Percentiles rank a stretch among this genome's conserved stretches.
phyloP scores from a whole-genome alignment of 73 alveolate species.

The Paramecium pentaurelia region DNA sequence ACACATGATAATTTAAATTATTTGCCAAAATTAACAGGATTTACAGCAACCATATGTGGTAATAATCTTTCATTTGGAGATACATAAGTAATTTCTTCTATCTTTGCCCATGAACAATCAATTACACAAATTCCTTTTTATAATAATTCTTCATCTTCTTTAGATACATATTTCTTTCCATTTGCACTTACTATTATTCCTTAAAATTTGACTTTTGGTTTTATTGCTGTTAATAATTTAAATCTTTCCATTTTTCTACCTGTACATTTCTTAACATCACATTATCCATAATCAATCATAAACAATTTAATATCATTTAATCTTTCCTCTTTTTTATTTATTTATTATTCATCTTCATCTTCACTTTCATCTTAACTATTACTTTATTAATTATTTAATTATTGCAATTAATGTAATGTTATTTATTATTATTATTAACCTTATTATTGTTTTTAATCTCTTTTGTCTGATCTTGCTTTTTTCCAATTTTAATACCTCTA shows the following conservation, averaged over 20 bases:
- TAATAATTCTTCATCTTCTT: constrained; percentile 86
- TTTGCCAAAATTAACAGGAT: constrained; percentile 96
- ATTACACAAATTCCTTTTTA: constrained; percentile 93
- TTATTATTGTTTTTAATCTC: not conserved
- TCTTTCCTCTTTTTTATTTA: not conserved
- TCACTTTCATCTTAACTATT: not conserved
- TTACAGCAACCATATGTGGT: constrained; percentile 95
- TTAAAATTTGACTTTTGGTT: constrained; percentile 76
- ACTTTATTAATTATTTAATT: not conserved
- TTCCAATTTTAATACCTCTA: constrained; percentile 46
- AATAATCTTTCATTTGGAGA: constrained; percentile 86
- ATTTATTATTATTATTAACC: not conserved
- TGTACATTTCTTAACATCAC: constrained; percentile 97
- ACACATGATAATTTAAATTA: constrained; percentile 93
- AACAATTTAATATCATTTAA: constrained; percentile 74
- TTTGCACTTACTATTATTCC: constrained; percentile 94
- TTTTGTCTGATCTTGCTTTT: not conserved
- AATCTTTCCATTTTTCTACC: constrained; percentile 92
- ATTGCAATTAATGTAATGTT: not conserved
- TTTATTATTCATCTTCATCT: not conserved
- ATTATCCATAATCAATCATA: constrained; percentile 95
- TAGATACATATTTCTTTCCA: constrained; percentile 83
- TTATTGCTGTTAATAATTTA: constrained; percentile 72
- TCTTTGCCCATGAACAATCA: constrained; percentile 97
- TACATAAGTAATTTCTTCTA: constrained; percentile 78